Evolutionary conservation across 306 rosid genomes (phyloP), one percentile per base, ranked within the genome.

Genomic region (Morella rubra): DNA sequence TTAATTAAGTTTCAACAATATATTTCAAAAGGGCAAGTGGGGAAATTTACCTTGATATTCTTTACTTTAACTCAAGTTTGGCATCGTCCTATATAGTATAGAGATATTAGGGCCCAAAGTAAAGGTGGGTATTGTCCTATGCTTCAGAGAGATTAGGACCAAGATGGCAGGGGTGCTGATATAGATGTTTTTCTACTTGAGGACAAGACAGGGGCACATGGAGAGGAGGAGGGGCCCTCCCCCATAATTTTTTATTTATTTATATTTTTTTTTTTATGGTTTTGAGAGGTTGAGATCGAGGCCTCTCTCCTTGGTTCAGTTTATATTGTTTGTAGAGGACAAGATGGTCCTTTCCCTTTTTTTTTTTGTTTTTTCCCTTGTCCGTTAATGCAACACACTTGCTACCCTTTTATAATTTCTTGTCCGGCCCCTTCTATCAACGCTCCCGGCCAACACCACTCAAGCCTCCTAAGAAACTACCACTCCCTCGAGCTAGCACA

Each of bases 171-270:
- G 42, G 69, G 78, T 78, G 71, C 19, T 86, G 86, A 87, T 86
- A 84, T 82, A 78, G 90, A 88, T 91, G 91, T 81, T 79, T 88
- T 71, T 75, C 90, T 86, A 84, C 86, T 86, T 49, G 60, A 92
- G 76, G 90, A 88, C 83, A 80, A 81, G 91, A 91, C 93, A 88
- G 47, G 42, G 86, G 87, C 97, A 92, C 93, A 90, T 92, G 97
- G 89, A 83, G 79, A 68, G 73, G 74, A 59, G 51, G 76, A 77
- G 85, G 85, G 79, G 75, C 18, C 82, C 80, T 73, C 66, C 80
- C 74, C 56, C n/a, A n/a, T n/a, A n/a, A n/a, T n/a, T n/a, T n/a
- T n/a, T n/a, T n/a, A n/a, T n/a, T n/a, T n/a, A n/a, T n/a, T n/a
- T n/a, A n/a, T n/a, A n/a, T n/a, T n/a, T n/a, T n/a, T n/a, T n/a